Conservation (phyloP, 2,329 filamentous ascomycete species). For the Botrytis deweyae region DNA sequence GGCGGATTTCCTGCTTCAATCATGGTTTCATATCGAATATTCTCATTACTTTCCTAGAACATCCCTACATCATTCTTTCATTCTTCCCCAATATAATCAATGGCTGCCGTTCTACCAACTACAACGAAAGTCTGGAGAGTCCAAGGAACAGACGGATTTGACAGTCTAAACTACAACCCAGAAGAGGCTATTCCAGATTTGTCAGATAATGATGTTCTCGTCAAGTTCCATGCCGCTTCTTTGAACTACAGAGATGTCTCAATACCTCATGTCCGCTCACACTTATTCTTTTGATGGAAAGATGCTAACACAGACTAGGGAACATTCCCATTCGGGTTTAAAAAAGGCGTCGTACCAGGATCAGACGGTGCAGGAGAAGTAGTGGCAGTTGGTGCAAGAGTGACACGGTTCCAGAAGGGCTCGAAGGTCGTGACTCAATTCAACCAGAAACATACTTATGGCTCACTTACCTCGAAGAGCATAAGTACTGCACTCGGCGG, state of each 20-base stretch:
- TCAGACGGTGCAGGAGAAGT: constrained; percentile 23
- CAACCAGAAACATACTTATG: constrained; percentile 14
- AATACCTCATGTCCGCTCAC: not conserved
- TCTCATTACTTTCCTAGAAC: too few species aligned
- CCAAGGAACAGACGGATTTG: not conserved
- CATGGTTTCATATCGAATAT: not conserved
- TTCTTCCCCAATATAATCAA: not conserved
- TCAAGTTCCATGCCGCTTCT: constrained; percentile 22
- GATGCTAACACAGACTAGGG: not conserved
- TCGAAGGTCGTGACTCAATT: constrained; percentile 39
- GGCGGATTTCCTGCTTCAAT: not conserved
- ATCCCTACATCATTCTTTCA: not conserved
- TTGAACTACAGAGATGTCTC: constrained; percentile 26
- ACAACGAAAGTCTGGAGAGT: not conserved
- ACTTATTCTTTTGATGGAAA: not conserved
- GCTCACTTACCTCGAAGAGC: not conserved
- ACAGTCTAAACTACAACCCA: not conserved
- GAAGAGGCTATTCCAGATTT: not conserved
- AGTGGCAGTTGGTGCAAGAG: constrained; percentile 35
- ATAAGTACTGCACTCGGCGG: constrained; percentile 28
- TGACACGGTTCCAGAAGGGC: constrained; percentile 35
- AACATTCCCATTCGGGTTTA: constrained; percentile 10
- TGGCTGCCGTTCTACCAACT: not conserved
- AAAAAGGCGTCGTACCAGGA: constrained; percentile 6
- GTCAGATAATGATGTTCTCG: not conserved